A percentile compares a stretch with the other conserved stretches of the same genome.
Conservation (phyloP, 2,329 filamentous ascomycete species). For the Alternaria angustiovoidea region DNA sequence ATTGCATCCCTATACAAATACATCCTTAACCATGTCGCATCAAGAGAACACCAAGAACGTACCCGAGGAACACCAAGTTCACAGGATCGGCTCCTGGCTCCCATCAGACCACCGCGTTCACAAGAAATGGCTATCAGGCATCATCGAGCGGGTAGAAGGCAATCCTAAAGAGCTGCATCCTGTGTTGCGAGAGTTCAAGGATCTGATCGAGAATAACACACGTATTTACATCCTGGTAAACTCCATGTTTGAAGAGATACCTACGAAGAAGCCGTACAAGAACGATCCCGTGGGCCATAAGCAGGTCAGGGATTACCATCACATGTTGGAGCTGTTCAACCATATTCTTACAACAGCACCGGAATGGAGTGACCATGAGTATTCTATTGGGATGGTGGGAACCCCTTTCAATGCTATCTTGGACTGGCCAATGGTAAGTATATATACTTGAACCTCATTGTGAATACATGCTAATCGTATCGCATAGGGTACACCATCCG, state of each 20-base stretch:
- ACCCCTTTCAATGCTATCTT: conserved; percentile 66
- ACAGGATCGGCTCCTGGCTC: conserved; percentile 60
- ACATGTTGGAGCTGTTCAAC: conserved; percentile 73
- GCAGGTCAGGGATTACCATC: conserved; percentile 70
- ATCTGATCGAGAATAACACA: conserved; percentile 70
- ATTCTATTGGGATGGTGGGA: conserved; percentile 58
- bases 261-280: conserved; percentile 66
- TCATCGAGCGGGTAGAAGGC: conserved; percentile 64
- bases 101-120: conserved; percentile 70
- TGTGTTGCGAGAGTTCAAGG: conserved; percentile 69
- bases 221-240: conserved; percentile 72
- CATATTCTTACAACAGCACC: conserved; percentile 57
- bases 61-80: conserved; percentile 28
- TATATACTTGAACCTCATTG: conserved; percentile 20
- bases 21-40: conserved; percentile 7
- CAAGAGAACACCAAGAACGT: conserved; percentile 25
- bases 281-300: conserved; percentile 68
- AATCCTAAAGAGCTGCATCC: conserved; percentile 63
- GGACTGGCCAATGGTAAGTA: conserved; percentile 65
- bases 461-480: background rate
- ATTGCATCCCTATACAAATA: background rate
- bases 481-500: conserved; percentile 48
- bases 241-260: conserved; percentile 74
- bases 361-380: conserved; percentile 51
- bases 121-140: conserved; percentile 67